Evolutionary conservation across 2,329 filamentous ascomycete species (phyloP).

Genomic region (Diplodia scrobiculata): DNA sequence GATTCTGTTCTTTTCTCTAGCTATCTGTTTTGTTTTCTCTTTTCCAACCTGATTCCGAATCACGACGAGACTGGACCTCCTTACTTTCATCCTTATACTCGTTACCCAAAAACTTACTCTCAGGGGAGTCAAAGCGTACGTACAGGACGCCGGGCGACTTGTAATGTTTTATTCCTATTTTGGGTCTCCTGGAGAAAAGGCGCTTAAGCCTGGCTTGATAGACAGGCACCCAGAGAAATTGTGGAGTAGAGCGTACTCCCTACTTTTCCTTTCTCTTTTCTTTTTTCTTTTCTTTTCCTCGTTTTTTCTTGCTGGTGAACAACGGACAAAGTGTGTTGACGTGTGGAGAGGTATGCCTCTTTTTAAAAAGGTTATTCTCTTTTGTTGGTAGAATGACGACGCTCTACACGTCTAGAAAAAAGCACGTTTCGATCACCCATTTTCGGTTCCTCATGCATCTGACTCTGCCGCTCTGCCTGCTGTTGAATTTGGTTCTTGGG

Average conservation of each 20-base stretch:
- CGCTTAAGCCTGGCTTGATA: not conserved
- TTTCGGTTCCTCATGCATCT: not conserved
- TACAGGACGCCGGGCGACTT: slow-evolving; percentile 27
- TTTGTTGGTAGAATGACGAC: slow-evolving; percentile 19
- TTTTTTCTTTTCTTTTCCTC: not conserved
- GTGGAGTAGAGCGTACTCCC: slow-evolving; percentile 5
- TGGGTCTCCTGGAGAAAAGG: slow-evolving; percentile 1
- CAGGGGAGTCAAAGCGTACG: slow-evolving; percentile 15
- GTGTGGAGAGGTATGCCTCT: slow-evolving; percentile 11
- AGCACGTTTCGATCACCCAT: slow-evolving; percentile 3
- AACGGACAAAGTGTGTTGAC: slow-evolving; percentile 7
- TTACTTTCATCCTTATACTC: slow-evolving; percentile 6
- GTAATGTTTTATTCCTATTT: slow-evolving; percentile 23
- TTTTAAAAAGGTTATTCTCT: not conserved
- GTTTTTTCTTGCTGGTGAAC: not conserved
- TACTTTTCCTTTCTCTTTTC: not conserved
- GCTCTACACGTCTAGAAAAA: slow-evolving; percentile 7
- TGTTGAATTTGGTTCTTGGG: not conserved
- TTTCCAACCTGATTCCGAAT: slow-evolving; percentile 22
- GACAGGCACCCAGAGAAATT: not conserved
- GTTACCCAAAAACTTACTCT: slow-evolving; percentile 5
- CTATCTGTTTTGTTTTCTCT: slow-evolving; percentile 7
- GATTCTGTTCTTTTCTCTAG: slow-evolving; percentile 12
- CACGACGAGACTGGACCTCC: slow-evolving; percentile 26
- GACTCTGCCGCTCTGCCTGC: not conserved